Evolutionary conservation across 164 flowering plant species (phyloP), one percentile per base, ranked within the genome.

Genomic region (Kingdonia uniflora): DNA sequence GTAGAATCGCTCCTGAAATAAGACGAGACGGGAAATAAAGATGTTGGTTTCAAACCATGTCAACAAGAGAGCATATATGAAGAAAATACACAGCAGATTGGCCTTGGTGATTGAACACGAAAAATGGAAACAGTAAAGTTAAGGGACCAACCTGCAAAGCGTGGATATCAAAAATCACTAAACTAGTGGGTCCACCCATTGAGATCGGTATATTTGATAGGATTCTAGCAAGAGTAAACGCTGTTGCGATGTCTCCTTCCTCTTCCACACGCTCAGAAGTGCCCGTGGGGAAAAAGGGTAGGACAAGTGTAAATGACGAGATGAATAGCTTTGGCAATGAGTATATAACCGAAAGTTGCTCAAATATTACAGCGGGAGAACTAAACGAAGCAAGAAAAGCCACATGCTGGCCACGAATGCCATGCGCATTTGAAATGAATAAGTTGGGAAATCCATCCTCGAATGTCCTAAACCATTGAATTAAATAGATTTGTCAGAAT

Each of bases 371-470:
- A 55, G 78, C 84, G 3, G 99, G 97, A 3, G 97, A 89, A 56
- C 95, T 94, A 65, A 94, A 94, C 6, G 99, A 86, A n/a, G 97
- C 97, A 68, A 94, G 74, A 65, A 94, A 94, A 19, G 97, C 97
- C 16, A 89, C 99, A 58, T 87, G 83, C 64, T 83, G 90, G 3
- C 95, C 97, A 2, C 99, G 87, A 59, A 94, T 79, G 20, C 89
- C 95, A 23, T 82, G 89, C 14, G 99, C 99, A 72, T 94, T 84
- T 15, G 87, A 71, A 67, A 94, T 89, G 70, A 81, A 94, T 49
- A 94, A 64, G 74, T 89, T 81, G 51, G 99, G 99, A 56, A 84
- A 94, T 42, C 99, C 97, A 77, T 94, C 99, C 23, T 64, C 95
- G 61, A 94, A 94, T 49, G 65, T 94, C 85, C 99, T 89, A 59